phyloP scores from a whole-genome alignment of 805 yeast genomes.

The Cephaloascus albidus region DNA sequence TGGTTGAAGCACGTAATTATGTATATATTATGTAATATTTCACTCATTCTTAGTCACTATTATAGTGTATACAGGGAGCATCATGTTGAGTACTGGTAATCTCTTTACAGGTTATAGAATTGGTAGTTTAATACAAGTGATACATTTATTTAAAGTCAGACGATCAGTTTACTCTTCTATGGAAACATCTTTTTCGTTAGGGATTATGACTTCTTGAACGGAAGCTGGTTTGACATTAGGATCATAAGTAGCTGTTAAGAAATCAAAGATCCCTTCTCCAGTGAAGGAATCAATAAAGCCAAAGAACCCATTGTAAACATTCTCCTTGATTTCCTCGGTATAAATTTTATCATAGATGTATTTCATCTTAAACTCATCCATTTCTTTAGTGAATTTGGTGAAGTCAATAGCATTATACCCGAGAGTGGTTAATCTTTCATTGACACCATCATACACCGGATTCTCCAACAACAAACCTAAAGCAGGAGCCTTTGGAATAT shows the following conservation, averaged over 20 bases:
- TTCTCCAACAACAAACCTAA: conserved; percentile 82
- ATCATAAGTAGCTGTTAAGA: conserved; percentile 33
- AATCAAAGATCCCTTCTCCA: conserved; percentile 54
- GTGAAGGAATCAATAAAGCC: conserved; percentile 77
- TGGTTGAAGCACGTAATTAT: no score
- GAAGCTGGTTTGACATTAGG: background rate
- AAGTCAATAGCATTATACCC: conserved; percentile 77
- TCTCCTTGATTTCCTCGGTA: conserved; percentile 80
- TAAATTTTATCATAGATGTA: conserved; percentile 89
- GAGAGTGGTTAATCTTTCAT: conserved; percentile 55
- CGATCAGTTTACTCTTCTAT: conserved; percentile 5
- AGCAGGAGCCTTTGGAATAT: conserved; percentile 97
- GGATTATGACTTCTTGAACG: conserved; percentile 8
- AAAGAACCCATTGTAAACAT: conserved; percentile 84
- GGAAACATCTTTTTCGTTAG: conserved; percentile 7
- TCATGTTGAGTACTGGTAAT: no score
- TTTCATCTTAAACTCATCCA: conserved; percentile 80
- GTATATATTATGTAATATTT: no score
- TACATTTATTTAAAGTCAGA: no score
- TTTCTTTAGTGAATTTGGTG: conserved; percentile 51
- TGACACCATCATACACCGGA: conserved; percentile 86
- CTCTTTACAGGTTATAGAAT: no score
- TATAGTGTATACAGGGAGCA: no score
- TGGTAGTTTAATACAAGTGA: no score
- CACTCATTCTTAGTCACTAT: no score